Base-by-base conservation (phyloP, 495 filamentous ascomycete species). In the Choiromyces venosus region DNA sequence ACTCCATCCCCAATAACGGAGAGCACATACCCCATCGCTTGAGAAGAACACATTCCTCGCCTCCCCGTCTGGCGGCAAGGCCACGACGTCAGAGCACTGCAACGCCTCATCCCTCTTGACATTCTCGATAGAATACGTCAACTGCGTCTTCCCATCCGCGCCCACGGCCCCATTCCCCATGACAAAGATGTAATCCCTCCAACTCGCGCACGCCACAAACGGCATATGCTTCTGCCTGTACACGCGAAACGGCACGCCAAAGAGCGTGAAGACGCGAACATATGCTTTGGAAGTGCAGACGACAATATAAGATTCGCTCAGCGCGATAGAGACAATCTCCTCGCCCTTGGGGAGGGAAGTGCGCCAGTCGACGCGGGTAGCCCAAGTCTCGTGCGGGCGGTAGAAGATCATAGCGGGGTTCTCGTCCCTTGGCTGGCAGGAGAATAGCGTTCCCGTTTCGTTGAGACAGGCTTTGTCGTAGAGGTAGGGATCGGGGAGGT, bases 341-440 rank as follows among this genome's bases (percentile, higher is more conserved):
- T 99, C 95, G 25, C 92, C 91, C 46, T 87, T 85, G 0, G 95
- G 95, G 35, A 99, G 82, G 67, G 90, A 83, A 2, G 91, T 97
- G 35, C 92, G 89, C 94, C 94, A 99, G 81, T 99, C 96, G 37
- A 87, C 89, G 73, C 96, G 85, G 7, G 91, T 86, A 1, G 93
- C 96, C 95, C 95, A 99, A 3, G 93, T 96, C 82, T 98, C 96
- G 79, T 99, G 95, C 0, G 95, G 96, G 16, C 95, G 89, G 81
- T 97, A 99, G 82, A 96, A 96, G n/a, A 99, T 89, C 39, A 90
- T 91, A 0, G 95, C 92, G 37, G 90, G 89, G 39, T 86, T 86
- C 18, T 87, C 86, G 61, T 88, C 87, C 19, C 85, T 87, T 2
- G 93, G 89, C 18, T 87, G 90, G 77, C 91, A 95, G 1, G 94